Conservation (phyloP, 2,329 filamentous ascomycete genomes). For the Monilinia polystroma region DNA sequence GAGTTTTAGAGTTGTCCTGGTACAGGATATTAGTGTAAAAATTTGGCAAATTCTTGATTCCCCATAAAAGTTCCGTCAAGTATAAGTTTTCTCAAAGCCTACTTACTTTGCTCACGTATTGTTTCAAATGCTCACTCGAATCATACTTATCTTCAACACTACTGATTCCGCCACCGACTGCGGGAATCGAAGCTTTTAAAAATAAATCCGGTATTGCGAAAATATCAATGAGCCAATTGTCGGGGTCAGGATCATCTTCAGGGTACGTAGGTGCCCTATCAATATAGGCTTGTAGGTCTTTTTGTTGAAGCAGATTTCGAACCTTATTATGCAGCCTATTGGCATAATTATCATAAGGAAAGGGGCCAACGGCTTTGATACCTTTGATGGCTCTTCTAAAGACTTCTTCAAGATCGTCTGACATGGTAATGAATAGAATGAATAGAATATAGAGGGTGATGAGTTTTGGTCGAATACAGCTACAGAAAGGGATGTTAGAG, state of each 20-base stretch:
- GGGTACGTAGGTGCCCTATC: neutral
- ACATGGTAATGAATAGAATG: neutral
- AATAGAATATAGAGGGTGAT: no score
- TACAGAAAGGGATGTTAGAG: neutral
- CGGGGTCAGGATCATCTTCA: neutral
- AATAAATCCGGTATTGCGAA: neutral
- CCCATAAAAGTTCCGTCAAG: neutral
- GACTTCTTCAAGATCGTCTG: neutral
- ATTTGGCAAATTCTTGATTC: neutral
- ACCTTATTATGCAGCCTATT: conserved; percentile 6
- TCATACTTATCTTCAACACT: neutral
- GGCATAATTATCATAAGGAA: neutral
- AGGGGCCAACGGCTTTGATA: neutral
- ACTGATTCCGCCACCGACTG: neutral
- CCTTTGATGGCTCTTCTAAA: neutral
- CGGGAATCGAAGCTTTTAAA: neutral
- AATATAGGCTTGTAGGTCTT: neutral
- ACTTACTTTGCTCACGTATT: conserved; percentile 2
- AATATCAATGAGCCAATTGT: neutral
- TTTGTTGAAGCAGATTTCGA: neutral
- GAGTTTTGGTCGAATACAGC: neutral
- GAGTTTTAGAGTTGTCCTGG: neutral
- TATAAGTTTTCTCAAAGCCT: neutral
- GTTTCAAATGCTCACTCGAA: neutral
- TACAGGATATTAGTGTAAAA: neutral